phyloP scores from a whole-genome alignment of 1,284 basidiomycete genomes.

The Hypsizygus ulmarius region DNA sequence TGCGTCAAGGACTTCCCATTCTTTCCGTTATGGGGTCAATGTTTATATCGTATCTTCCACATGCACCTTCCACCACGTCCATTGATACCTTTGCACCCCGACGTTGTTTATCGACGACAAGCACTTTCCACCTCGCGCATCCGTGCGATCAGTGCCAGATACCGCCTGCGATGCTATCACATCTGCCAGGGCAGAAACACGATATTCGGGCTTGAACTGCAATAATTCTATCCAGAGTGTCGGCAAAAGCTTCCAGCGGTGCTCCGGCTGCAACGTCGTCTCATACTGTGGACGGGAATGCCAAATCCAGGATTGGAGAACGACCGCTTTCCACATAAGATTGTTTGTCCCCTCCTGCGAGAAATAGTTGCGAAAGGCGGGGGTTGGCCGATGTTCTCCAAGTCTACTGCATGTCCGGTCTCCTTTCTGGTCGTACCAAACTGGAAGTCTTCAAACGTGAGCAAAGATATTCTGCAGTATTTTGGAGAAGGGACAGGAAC shows the following conservation, averaged over 20 bases:
- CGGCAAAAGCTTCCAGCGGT: constrained; percentile 7
- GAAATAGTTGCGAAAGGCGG: background rate
- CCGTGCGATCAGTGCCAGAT: background rate
- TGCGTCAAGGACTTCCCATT: background rate
- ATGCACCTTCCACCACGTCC: constrained; percentile 11
- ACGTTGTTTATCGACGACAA: constrained; percentile 4
- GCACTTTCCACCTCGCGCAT: constrained; percentile 1
- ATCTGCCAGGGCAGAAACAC: background rate
- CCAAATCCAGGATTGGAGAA: constrained; percentile 9
- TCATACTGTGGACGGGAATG: constrained; percentile 7
- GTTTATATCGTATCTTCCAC: constrained; percentile 7
- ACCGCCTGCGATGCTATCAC: background rate
- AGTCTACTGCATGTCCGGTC: background rate
- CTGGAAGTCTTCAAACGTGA: constrained; percentile 4
- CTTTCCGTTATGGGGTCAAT: background rate
- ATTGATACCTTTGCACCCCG: constrained; percentile 4
- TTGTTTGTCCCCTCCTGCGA: constrained; percentile 8
- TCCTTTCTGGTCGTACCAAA: background rate
- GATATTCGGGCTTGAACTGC: constrained; percentile 8
- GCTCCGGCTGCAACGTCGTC: constrained; percentile 3
- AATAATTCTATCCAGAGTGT: constrained; percentile 8
- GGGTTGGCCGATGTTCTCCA: background rate
- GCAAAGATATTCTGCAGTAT: constrained; percentile 6
- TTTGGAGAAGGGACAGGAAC: constrained; percentile 2
- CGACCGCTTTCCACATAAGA: constrained; percentile 3